Evolutionary conservation across 345 rosid genomes (phyloP), one percentile per base, ranked within the genome.

Genomic region (Tarenaya hassleriana): DNA sequence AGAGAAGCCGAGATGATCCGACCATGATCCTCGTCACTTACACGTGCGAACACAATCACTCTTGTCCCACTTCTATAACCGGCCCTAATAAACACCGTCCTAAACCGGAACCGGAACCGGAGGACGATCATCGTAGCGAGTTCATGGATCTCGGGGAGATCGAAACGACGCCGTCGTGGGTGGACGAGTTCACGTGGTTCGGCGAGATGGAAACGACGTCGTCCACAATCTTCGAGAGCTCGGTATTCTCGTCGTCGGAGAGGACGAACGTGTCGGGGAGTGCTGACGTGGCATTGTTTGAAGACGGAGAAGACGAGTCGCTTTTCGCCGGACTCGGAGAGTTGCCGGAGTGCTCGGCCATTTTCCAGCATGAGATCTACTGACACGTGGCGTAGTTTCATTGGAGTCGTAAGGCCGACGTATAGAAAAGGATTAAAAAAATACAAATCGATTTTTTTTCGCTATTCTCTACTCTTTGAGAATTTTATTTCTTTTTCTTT

Each of bases 261-360:
- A 63, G 50, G 50, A 54, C 53, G 40, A 66, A 54, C 61, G 20
- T 48, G 13, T 70, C 53, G 6, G 49, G 50, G 0, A 77, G 56
- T 33, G 51, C 60, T 5, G 94, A 84, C 63, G 19, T 74, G 60
- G 75, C 76, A 7, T 49, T 84, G 78, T 75, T 72, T 57, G 27
- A 67, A 78, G 74, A 50, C 81, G 20, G 88, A 80, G 43, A 88
- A 64, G 99, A 94, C 52, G 99, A 94, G 76, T 85, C 85, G 20
- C 55, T 94, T 63, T 88, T 85, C 67, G 97, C 97, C 41, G 99
- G 85, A 70, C 97, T 94, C 8, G 99, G 76, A 1, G 99, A 92
- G 82, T 69, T 94, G 69, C 99, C 99, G 67, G 99, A 94, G 82
- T 94, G 83, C 38, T 77, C 95, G 39, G 41, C 76, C 58, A 95